phyloP scores from a whole-genome alignment of 176 grass and related monocot species.

The Avena atlantica region DNA sequence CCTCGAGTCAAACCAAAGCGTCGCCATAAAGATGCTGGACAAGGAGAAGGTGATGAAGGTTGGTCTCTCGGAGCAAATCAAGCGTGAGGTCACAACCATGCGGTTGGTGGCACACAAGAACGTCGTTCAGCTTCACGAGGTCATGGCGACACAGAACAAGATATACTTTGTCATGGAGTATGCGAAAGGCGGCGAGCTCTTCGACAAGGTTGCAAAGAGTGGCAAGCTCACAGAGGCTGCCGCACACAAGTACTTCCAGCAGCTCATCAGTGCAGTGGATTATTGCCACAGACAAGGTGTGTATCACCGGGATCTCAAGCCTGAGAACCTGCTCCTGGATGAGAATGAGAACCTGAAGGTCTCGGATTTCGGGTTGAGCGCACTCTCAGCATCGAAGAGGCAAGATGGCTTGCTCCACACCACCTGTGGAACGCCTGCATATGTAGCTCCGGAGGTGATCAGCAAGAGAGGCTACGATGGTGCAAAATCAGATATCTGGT shows the following conservation, averaged over 20 bases:
- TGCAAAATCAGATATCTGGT: constrained; percentile 87
- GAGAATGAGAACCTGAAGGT: constrained; percentile 71
- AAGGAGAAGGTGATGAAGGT: constrained; percentile 60
- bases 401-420: constrained; percentile 83
- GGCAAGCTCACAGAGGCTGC: constrained; percentile 61
- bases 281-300: constrained; percentile 74
- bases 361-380: constrained; percentile 73
- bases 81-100: constrained; percentile 71
- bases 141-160: constrained; percentile 70
- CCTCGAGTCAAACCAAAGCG: constrained; percentile 50
- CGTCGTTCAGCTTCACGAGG: constrained; percentile 70
- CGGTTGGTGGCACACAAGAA: constrained; percentile 64
- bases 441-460: constrained; percentile 93
- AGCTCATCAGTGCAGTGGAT: constrained; percentile 65
- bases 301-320: constrained; percentile 75
- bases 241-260: constrained; percentile 67
- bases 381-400: constrained; percentile 58
- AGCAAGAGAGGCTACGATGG: constrained; percentile 74
- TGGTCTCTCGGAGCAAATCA: constrained; percentile 71
- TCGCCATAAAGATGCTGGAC: constrained; percentile 70
- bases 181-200: constrained; percentile 72
- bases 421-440: constrained; percentile 80
- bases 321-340: constrained; percentile 71
- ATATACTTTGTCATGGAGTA: constrained; percentile 86
- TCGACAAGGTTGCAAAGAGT: constrained; percentile 56